phyloP scores from a whole-genome alignment of 2,329 filamentous ascomycete genomes.

The Phyllosticta paracitricarpa region DNA sequence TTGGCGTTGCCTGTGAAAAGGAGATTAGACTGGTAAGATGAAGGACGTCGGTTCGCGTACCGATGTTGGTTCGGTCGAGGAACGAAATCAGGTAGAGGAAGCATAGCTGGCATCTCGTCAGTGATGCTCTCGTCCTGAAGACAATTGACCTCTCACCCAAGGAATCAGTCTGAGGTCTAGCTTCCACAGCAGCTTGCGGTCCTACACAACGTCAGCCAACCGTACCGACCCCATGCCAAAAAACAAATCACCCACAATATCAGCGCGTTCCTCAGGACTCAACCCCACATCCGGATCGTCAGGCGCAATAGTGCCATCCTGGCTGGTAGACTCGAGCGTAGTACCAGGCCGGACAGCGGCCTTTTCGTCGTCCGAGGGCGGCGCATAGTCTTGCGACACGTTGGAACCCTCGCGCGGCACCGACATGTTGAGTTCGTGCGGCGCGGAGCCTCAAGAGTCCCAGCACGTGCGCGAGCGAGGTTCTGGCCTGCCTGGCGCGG shows the following conservation, averaged over 20 bases:
- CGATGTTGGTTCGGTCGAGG: slow-evolving; percentile 61
- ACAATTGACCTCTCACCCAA: slow-evolving; percentile 30
- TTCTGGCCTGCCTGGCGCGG: too few species aligned
- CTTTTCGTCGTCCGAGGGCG: slow-evolving; percentile 14
- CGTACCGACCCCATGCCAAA: neutral
- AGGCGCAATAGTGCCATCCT: slow-evolving; percentile 10
- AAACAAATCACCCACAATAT: slow-evolving; percentile 40
- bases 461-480: neutral
- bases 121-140: neutral
- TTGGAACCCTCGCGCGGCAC: neutral
- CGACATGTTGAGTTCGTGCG: neutral
- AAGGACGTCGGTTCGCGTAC: neutral
- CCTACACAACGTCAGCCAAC: slow-evolving; percentile 32
- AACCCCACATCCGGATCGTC: slow-evolving; percentile 55
- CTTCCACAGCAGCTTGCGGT: slow-evolving; percentile 52
- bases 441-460: neutral
- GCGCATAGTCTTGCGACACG: neutral
- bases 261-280: slow-evolving; percentile 51
- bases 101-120: slow-evolving; percentile 40
- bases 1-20: slow-evolving; percentile 50
- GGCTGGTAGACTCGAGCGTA: slow-evolving; percentile 4
- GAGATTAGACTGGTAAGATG: neutral
- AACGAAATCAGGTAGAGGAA: slow-evolving; percentile 67
- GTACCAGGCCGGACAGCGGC: slow-evolving; percentile 10
- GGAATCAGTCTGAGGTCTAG: slow-evolving; percentile 53